These are phyloP conservation scores for Phytophthora vignae DNA, from an alignment of 352 stramenopile species.

Conservation along the genomic window DNA sequence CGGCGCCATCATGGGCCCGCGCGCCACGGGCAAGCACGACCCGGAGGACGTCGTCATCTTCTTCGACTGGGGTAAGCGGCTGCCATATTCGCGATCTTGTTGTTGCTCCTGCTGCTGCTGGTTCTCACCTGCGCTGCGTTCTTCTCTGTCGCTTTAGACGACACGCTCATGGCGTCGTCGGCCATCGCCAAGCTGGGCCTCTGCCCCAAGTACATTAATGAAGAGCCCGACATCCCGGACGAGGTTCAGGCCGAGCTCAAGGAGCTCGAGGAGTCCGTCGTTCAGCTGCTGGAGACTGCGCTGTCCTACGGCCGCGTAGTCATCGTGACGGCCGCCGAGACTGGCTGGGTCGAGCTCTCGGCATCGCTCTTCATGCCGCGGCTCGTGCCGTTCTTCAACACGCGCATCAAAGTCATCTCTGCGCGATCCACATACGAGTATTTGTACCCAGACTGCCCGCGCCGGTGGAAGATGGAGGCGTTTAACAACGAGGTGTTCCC, in stretches of 20 bases:
- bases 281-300: slow-evolving; percentile 76
- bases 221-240: slow-evolving; percentile 76
- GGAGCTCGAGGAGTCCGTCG: slow-evolving; percentile 79
- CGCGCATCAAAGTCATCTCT: slow-evolving; percentile 89
- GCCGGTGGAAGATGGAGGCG: slow-evolving; percentile 90
- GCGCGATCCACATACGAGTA: slow-evolving; percentile 92
- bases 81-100: not conserved
- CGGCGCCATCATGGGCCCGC: slow-evolving; percentile 38
- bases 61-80: slow-evolving; percentile 83
- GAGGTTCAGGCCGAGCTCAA: slow-evolving; percentile 81
- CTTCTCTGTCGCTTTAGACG: slow-evolving; percentile 48
- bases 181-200: slow-evolving; percentile 82
- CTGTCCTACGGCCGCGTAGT: slow-evolving; percentile 81
- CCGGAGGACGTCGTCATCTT: slow-evolving; percentile 81
- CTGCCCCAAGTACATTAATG: slow-evolving; percentile 88
- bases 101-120: not conserved
- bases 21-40: slow-evolving; percentile 43
- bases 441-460: slow-evolving; percentile 84
- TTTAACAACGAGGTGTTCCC: slow-evolving; percentile 90
- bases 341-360: slow-evolving; percentile 91
- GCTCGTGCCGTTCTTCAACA: slow-evolving; percentile 80
- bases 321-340: slow-evolving; percentile 91
- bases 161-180: slow-evolving; percentile 85
- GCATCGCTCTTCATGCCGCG: slow-evolving; percentile 89
- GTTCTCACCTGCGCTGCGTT: slow-evolving; percentile 20